These are phyloP conservation scores for Phytophthora parvispora DNA, from an alignment of 352 stramenopile genomes.

Conservation along the genomic window DNA sequence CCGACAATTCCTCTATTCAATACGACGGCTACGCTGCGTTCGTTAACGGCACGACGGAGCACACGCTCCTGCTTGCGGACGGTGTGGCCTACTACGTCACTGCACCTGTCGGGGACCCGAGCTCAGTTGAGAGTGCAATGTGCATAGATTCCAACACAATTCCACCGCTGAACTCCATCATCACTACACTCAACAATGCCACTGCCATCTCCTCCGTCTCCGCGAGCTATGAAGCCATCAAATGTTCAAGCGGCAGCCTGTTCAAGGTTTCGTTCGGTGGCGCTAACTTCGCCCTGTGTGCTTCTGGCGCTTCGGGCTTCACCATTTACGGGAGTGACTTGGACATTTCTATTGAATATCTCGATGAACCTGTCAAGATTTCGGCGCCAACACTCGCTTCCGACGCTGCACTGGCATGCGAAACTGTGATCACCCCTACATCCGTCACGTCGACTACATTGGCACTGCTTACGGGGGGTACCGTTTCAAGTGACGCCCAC, in stretches of 20 bases:
- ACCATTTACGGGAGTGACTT: slow-evolving; percentile 15
- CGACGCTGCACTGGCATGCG: slow-evolving; percentile 4
- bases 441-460: slow-evolving; percentile 10
- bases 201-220: slow-evolving; percentile 6
- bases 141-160: not conserved
- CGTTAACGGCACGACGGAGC: slow-evolving; percentile 15
- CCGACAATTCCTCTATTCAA: slow-evolving; percentile 13
- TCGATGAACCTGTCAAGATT: slow-evolving; percentile 10
- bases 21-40: slow-evolving; percentile 25
- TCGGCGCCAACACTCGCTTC: slow-evolving; percentile 8
- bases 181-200: slow-evolving; percentile 7
- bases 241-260: slow-evolving; percentile 18
- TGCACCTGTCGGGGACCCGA: slow-evolving; percentile 1
- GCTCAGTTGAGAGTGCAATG: not conserved
- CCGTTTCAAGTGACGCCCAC: not conserved
- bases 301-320: not conserved
- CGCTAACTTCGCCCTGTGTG: slow-evolving; percentile 23
- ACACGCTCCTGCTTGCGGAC: slow-evolving; percentile 28
- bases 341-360: slow-evolving; percentile 8
- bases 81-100: slow-evolving; percentile 27
- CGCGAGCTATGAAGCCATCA: slow-evolving; percentile 1
- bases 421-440: slow-evolving; percentile 11
- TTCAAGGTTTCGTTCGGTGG: slow-evolving; percentile 21
- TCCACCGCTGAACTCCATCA: slow-evolving; percentile 21
- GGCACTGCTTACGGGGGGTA: slow-evolving; percentile 15